Conservation (phyloP, 257 asterid genomes). For the Capsicum baccatum region DNA sequence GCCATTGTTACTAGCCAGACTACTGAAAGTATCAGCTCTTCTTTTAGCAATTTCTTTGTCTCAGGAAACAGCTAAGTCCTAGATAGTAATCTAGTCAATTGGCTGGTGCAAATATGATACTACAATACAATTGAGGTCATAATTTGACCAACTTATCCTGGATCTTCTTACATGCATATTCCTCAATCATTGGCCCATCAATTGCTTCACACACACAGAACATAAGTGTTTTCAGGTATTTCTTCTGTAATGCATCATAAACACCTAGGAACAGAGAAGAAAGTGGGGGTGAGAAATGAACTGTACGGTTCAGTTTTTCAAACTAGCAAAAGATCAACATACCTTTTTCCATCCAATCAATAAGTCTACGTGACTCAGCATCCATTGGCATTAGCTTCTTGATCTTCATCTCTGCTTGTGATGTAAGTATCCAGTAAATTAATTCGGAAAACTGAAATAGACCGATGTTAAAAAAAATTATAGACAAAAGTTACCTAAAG, state of each 20-base stretch:
- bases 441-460: conserved; percentile 21
- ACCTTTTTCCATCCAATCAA: conserved; percentile 99
- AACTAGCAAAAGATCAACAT: conserved; percentile 27
- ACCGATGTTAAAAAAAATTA: background rate
- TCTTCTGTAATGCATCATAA: conserved; percentile 91
- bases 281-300: conserved; percentile 17
- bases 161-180: conserved; percentile 75
- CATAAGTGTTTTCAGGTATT: conserved; percentile 85
- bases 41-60: background rate
- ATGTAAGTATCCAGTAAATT: conserved; percentile 29
- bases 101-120: background rate
- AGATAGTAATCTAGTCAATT: background rate
- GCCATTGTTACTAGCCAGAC: conserved; percentile 8
- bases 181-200: conserved; percentile 93
- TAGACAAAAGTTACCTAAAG: conserved; percentile 65
- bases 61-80: background rate
- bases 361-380: conserved; percentile 92
- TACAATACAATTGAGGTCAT: background rate
- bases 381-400: conserved; percentile 99
- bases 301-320: background rate
- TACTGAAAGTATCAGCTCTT: background rate
- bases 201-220: conserved; percentile 82
- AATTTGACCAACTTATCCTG: background rate
- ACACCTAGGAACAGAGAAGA: conserved; percentile 60
- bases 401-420: conserved; percentile 81